A percentile compares a stretch with the other conserved stretches of the same genome.
Conservation (phyloP, 768 basidiomycete genomes). For the Tricholoma hemisulphureum region DNA sequence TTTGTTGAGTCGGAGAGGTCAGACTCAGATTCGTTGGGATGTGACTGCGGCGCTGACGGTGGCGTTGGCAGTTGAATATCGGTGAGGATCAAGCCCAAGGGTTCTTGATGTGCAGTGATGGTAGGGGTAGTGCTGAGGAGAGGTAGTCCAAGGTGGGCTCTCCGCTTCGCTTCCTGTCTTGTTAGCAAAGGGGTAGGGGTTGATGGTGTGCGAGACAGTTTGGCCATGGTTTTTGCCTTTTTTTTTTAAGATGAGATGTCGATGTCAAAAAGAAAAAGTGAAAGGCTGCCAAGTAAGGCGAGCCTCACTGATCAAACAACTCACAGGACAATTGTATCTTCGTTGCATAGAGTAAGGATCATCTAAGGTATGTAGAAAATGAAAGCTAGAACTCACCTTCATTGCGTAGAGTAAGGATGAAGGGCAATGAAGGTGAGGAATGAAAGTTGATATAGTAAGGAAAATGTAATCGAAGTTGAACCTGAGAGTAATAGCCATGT, state of each 20-base stretch:
- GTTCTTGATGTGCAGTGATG: background rate
- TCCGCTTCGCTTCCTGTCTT: background rate
- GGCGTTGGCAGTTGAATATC: background rate
- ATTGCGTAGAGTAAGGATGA: background rate
- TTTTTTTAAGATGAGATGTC: background rate
- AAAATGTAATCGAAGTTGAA: background rate
- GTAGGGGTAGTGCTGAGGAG: background rate
- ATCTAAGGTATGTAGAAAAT: background rate
- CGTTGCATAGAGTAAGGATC: background rate
- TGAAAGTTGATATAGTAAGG: background rate
- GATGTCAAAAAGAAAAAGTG: background rate
- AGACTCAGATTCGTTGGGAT: background rate
- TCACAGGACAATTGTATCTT: background rate
- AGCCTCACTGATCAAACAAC: background rate
- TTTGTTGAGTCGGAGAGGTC: background rate
- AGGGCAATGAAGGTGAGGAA: background rate
- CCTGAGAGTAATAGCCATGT: background rate
- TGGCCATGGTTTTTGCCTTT: too few relatives aligned
- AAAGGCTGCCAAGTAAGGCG: background rate
- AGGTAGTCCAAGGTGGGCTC: background rate
- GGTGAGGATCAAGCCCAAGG: background rate
- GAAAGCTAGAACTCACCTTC: constrained; percentile 1
- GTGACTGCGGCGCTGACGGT: background rate
- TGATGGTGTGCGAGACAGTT: background rate
- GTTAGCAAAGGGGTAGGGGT: background rate